Evolutionary conservation across 257 asterid genomes (phyloP).

Genomic region (Apocynum venetum): DNA sequence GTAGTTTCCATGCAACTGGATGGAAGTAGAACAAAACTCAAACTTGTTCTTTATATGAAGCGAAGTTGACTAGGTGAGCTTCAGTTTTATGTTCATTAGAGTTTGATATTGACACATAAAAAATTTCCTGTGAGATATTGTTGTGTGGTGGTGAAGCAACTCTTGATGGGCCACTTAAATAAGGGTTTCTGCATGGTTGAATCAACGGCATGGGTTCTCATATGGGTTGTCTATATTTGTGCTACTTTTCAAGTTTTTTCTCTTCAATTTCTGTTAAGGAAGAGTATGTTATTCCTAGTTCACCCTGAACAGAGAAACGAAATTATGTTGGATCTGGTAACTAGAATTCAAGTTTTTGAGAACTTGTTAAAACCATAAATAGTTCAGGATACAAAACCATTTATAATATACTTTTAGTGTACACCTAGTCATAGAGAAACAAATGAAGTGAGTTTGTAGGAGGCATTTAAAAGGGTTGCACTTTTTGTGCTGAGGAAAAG

Average conservation of each 20-base stretch:
- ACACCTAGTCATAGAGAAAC: neutral
- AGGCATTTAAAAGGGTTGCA: neutral
- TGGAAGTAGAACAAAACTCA: constrained; percentile 35
- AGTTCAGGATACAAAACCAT: neutral
- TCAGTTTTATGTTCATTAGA: constrained; percentile 27
- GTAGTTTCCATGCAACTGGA: constrained; percentile 24
- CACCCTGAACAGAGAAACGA: constrained; percentile 12
- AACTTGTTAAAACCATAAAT: constrained; percentile 3
- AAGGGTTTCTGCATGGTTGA: constrained; percentile 38
- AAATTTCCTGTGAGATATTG: constrained; percentile 20
- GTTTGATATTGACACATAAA: constrained; percentile 27
- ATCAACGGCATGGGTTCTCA: constrained; percentile 70
- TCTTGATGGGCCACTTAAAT: constrained; percentile 42
- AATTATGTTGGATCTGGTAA: constrained; percentile 16
- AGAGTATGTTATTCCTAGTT: constrained; percentile 18
- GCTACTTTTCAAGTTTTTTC: constrained; percentile 18
- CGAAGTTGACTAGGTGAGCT: constrained; percentile 36
- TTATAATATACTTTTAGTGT: neutral
- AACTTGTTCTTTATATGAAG: constrained; percentile 27
- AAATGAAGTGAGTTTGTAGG: neutral
- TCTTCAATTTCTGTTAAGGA: constrained; percentile 14
- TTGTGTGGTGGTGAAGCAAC: constrained; percentile 49
- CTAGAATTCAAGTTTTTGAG: neutral
- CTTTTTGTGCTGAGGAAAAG: neutral
- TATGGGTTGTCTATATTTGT: constrained; percentile 53